Percentiles rank a stretch among this genome's conserved stretches.
These are phyloP conservation scores for Gossypium bickii DNA, from an alignment of 345 rosid genomes.

Conservation along the genomic window DNA sequence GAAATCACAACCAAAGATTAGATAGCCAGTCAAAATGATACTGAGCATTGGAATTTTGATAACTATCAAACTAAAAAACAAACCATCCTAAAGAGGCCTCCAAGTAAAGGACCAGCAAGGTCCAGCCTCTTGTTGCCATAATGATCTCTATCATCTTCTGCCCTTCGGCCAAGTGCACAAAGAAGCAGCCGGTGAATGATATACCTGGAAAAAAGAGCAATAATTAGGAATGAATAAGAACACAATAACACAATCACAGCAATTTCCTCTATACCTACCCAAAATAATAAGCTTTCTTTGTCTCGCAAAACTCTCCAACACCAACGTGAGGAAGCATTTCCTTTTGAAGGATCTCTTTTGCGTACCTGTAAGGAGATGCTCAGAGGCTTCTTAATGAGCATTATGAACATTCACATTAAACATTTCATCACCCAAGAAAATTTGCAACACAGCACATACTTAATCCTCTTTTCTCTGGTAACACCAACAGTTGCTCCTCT, in stretches of 20 bases:
- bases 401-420: conserved; percentile 20
- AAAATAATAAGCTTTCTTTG: conserved; percentile 94
- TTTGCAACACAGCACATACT: conserved; percentile 48
- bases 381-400: conserved; percentile 22
- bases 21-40: conserved; percentile 1
- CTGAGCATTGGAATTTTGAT: not conserved
- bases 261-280: conserved; percentile 48
- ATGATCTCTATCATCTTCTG: conserved; percentile 98
- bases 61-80: conserved; percentile 19
- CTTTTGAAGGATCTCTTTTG: conserved; percentile 93
- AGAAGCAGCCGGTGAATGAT: conserved; percentile 88
- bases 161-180: conserved; percentile 90
- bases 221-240: conserved; percentile 12
- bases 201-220: conserved; percentile 41
- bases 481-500: conserved; percentile 98
- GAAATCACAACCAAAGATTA: conserved; percentile 14
- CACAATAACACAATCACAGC: conserved; percentile 9
- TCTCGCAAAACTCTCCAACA: conserved; percentile 84
- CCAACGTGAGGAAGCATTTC: conserved; percentile 99
- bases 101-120: conserved; percentile 98
- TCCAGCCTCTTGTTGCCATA: conserved; percentile 99
- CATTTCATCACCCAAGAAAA: conserved; percentile 17
- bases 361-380: conserved; percentile 58
- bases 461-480: conserved; percentile 88
- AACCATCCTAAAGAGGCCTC: conserved; percentile 96